These are phyloP conservation scores for Claviceps cyperi DNA, from an alignment of 2,329 filamentous ascomycete species.

Conservation along the genomic window DNA sequence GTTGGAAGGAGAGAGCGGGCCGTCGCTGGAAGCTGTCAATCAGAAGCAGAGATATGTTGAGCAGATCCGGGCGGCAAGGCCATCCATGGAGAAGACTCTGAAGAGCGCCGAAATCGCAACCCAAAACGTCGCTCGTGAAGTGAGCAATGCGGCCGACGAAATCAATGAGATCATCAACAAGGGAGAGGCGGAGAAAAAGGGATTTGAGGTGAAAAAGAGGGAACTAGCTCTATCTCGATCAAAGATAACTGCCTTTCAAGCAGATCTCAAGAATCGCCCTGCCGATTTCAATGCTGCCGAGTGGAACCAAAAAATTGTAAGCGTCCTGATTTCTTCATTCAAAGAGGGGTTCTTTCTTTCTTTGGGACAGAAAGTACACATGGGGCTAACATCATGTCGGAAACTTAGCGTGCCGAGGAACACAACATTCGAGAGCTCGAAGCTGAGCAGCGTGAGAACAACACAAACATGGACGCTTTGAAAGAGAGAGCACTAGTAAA, in stretches of 20 bases:
- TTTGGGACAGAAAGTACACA: not conserved
- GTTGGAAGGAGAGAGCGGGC: conserved; percentile 46
- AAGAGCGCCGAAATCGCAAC: conserved; percentile 37
- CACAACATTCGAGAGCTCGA: conserved; percentile 39
- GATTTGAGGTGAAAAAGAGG: conserved; percentile 33
- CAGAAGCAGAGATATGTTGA: conserved; percentile 53
- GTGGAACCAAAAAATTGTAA: conserved; percentile 60
- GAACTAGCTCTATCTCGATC: conserved; percentile 36
- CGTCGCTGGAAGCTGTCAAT: conserved; percentile 54
- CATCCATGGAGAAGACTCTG: conserved; percentile 38
- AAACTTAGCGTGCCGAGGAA: conserved; percentile 43
- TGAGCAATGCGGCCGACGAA: conserved; percentile 20
- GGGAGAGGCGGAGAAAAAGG: conserved; percentile 36
- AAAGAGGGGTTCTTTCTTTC: not conserved
- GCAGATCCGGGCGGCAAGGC: conserved; percentile 40
- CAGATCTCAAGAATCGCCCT: conserved; percentile 45
- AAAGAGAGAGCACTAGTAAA: conserved; percentile 27
- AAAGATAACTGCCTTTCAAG: conserved; percentile 49
- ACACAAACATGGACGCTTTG: conserved; percentile 26
- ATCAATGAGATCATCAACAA: conserved; percentile 29
- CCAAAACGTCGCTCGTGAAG: conserved; percentile 27
- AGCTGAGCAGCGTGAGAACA: conserved; percentile 23
- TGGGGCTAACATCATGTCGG: conserved; percentile 7
- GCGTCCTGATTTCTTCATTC: conserved; percentile 15
- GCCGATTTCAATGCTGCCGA: conserved; percentile 52